Evolutionary conservation across 2,329 filamentous ascomycete genomes (phyloP), one percentile per base, ranked within the genome.

Genomic region (Ophiostoma angusticollis): DNA sequence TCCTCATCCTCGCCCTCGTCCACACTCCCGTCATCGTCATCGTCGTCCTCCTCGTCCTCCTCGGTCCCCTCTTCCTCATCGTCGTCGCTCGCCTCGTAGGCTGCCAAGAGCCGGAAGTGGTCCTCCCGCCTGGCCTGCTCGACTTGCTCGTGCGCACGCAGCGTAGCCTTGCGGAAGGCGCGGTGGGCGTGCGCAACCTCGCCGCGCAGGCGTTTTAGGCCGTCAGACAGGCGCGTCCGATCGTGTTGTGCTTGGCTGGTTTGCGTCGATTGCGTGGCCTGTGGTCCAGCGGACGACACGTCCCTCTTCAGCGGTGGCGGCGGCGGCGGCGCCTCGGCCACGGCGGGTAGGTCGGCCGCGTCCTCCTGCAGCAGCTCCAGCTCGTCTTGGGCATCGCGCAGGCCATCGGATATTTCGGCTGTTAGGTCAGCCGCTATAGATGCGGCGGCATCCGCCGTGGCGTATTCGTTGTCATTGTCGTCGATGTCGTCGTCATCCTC

Each of bases 331-430:
- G 24, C 12, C 23, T 21, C 55, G 57, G 3, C 65, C 65, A 3
- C 65, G 57, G 25, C 72, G 19, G n/a, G n/a, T n/a, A 86, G 60
- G 50, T 84, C 84, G 45, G 81, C 72, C 21, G 84, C 69, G 52
- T 94, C 86, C 54, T 91, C 84, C 34, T 67, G 67, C 24, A 95
- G 55, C 14, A 91, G 59, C 57, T 93, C 87, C 47, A 91, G 72
- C 43, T 93, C 84, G 46, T 93, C 84, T 50, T 93, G 79, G 35
- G 82, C 74, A 41, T 83, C 78, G 49, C 84, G 80, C 44, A 95
- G 60, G 14, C 72, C 72, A 52, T 84, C 77, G 48, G 80, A 78
- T 46, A 95, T 93, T 56, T 95, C 86, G 17, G 74, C 68, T 47
- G 76, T 74, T 24, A 95, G 71, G 59, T 94, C 86, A 16, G 78